Percentiles rank a stretch among this genome's conserved stretches.
Conservation (phyloP, 1,284 basidiomycete genomes). For the Malassezia yamatoensis region DNA sequence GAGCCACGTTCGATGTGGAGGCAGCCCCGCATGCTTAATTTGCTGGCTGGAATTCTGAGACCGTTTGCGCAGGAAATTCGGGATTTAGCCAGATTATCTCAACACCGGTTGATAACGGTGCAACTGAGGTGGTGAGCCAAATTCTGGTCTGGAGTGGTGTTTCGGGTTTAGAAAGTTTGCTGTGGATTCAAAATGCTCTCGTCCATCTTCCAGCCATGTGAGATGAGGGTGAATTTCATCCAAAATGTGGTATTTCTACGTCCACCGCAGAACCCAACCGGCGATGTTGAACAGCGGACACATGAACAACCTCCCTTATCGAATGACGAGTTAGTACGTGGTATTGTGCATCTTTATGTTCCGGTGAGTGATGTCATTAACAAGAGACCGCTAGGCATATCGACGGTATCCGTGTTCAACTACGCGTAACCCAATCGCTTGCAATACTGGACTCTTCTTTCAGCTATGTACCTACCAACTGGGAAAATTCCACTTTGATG, state of each 20-base stretch:
- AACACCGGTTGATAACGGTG: too few relatives aligned
- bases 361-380: constrained; percentile 16
- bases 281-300: constrained; percentile 22
- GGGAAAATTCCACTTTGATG: constrained; percentile 42
- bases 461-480: constrained; percentile 31
- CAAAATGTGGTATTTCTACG: constrained; percentile 43
- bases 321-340: constrained; percentile 43
- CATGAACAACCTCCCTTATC: constrained; percentile 33
- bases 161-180: too few relatives aligned
- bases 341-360: constrained; percentile 43
- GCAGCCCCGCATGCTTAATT: too few relatives aligned
- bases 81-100: too few relatives aligned
- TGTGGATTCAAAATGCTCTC: constrained; percentile 25
- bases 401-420: constrained; percentile 38
- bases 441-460: constrained; percentile 36
- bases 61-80: too few relatives aligned
- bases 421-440: constrained; percentile 41
- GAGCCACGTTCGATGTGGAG: too few relatives aligned
- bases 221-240: constrained; percentile 42
- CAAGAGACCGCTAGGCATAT: constrained; percentile 32
- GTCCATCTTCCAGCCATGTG: constrained; percentile 38
- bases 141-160: too few relatives aligned
- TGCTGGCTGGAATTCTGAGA: too few relatives aligned
- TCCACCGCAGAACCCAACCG: constrained; percentile 31
- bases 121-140: too few relatives aligned